Base-by-base conservation (phyloP, 1,284 basidiomycete genomes). In the Sporisorium graminicola region DNA sequence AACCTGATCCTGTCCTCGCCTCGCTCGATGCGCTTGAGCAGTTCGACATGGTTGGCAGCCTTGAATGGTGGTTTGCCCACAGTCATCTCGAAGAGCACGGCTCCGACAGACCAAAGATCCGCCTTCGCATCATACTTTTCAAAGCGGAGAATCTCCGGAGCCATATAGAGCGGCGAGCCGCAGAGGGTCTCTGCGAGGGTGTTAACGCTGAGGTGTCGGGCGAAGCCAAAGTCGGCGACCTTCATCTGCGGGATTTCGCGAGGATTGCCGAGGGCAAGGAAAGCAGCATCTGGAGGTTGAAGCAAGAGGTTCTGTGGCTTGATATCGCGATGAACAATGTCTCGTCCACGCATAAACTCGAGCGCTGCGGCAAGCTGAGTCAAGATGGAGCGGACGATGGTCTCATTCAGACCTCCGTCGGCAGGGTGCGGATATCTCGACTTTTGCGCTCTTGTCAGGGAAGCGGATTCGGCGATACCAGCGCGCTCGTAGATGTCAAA, bases 91-190 rank as follows among this genome's bases (percentile, higher is more conserved):
- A 92, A 99, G 1, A 98, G 88, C 3, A 99, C 96, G 0, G 97
- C 95, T 8, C 96, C 97, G 33, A 98, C 94, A 7, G 94, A 96
- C 96, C 96, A 99, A 1, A 99, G 88, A 84, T 99, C 96, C 0
- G 94, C 96, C 85, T 95, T 98, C 26, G 95, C 95, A 85, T 98
- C 95, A 86, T 99, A 98, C 86, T 96, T 97, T 87, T 99, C 93
- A 86, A 98, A 98, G 22, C 94, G 91, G 20, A 99, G 88, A 75
- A 99, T 99, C 87, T 99, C 96, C 0, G 96, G 96, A 0, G 97
- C 96, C 96, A 99, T 99, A 87, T 99, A 99, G 33, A 99, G 87
- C 51, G 97, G 96, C 22, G 95, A 98, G 9, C 97, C 96, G 84
- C 96, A 99, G 0, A 99, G 88, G 2, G 96, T 99, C 87, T 99